Evolutionary conservation across 2,329 filamentous ascomycete genomes (phyloP), one percentile per base, ranked within the genome.

Genomic region (Arthrobotrys sphaeroides): DNA sequence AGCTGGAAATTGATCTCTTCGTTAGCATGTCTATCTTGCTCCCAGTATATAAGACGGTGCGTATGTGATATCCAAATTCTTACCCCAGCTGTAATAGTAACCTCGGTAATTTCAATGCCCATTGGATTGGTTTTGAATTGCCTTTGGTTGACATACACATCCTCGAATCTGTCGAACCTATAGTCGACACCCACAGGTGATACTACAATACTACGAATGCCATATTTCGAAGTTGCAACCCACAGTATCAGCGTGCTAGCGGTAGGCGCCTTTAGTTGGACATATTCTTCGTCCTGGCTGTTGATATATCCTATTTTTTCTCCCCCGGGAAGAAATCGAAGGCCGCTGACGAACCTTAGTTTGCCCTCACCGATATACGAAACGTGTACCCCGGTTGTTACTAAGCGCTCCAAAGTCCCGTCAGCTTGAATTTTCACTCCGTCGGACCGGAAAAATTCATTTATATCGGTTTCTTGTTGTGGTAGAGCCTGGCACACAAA

Each of bases 341-440:
- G 55, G 3, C 66, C 66, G 22, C 66, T 70, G 43, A 62, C 45
- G 12, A 70, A 62, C 16, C 66, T 43, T 26, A 70, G 33, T 62
- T 70, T 60, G 13, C 55, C 55, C 3, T 53, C 43, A 3, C 66
- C 66, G 5, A n/a, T 70, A 36, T 62, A 62, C 4, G 66, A 70
- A 18, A 70, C 24, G n/a, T 13, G 36, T n/a, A 62, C 16, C 6
- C 55, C 66, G 10, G 45, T 62, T 1, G 55, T 36, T 36, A 26
- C 13, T 2, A 70, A 36, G 12, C 20, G 45, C 12, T 36, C 36
- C n/a, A 70, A 6, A 9, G 2, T 55, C 6, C 66, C 66, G 18
- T 33, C 12, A 1, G 45, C 60, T 2, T 18, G n/a, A n/a, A 49
- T 38, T 18, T 62, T 51, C 12, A 61, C 66, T 0, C 66, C 66